These are phyloP conservation scores for Hysterangium stoloniferum DNA, from an alignment of 768 basidiomycete species.

Conservation along the genomic window DNA sequence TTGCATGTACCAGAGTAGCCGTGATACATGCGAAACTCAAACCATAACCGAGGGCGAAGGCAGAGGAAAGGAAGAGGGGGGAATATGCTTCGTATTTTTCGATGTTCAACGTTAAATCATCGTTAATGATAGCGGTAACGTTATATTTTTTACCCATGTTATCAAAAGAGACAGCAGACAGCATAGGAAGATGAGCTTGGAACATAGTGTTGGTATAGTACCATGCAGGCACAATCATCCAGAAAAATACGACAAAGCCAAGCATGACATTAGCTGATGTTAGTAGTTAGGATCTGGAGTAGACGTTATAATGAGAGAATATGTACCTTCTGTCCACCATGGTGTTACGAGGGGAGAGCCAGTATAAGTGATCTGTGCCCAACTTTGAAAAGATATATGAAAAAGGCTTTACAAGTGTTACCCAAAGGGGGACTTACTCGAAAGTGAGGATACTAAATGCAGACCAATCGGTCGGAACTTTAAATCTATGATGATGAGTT, in stretches of 20 bases:
- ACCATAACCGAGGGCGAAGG: slow-evolving; percentile 65
- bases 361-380: slow-evolving; percentile 49
- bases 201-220: slow-evolving; percentile 34
- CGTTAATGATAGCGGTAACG: slow-evolving; percentile 46
- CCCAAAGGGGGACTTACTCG: not conserved
- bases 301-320: no score
- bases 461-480: not conserved
- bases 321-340: slow-evolving; percentile 31
- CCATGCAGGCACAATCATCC: slow-evolving; percentile 62
- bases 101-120: slow-evolving; percentile 51
- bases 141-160: slow-evolving; percentile 69
- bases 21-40: slow-evolving; percentile 68
- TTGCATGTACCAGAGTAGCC: slow-evolving; percentile 69
- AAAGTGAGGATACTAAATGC: slow-evolving; percentile 27
- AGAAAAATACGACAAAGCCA: slow-evolving; percentile 61
- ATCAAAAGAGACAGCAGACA: slow-evolving; percentile 56
- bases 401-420: not conserved
- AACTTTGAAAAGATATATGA: not conserved
- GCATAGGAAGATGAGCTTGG: slow-evolving; percentile 38
- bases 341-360: slow-evolving; percentile 69
- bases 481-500: slow-evolving; percentile 37
- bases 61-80: slow-evolving; percentile 67
- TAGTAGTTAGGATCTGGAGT: not conserved
- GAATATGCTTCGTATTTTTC: slow-evolving; percentile 71
- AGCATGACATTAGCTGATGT: slow-evolving; percentile 54